These are phyloP conservation scores for Sarocladium kiliense DNA, from an alignment of 2,329 filamentous ascomycete species.

Conservation along the genomic window DNA sequence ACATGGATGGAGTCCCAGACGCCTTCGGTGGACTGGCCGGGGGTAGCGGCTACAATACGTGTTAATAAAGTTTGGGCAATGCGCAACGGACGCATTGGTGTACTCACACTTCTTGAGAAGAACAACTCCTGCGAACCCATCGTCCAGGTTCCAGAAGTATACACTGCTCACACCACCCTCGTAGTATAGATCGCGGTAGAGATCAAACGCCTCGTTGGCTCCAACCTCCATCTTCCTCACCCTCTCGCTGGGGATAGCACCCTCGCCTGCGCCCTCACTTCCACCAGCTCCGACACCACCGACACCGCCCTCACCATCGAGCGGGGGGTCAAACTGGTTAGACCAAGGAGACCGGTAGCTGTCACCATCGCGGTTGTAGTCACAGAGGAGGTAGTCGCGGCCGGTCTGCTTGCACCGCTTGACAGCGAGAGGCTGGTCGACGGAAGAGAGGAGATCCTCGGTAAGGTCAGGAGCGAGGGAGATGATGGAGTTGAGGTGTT, in stretches of 20 bases:
- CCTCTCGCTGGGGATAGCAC: slow-evolving; percentile 81
- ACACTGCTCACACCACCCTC: slow-evolving; percentile 94
- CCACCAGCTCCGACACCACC: slow-evolving; percentile 47
- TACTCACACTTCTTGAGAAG: slow-evolving; percentile 84
- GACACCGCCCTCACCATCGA: slow-evolving; percentile 48
- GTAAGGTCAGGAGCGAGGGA: slow-evolving; percentile 83
- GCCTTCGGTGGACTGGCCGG: slow-evolving; percentile 62
- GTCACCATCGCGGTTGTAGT: slow-evolving; percentile 99
- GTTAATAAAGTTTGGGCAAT: background rate
- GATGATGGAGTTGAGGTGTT: slow-evolving; percentile 86
- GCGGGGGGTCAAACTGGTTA: slow-evolving; percentile 93
- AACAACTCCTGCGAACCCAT: slow-evolving; percentile 95
- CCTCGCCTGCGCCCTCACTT: slow-evolving; percentile 64
- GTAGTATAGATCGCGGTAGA: slow-evolving; percentile 95
- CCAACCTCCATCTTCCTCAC: slow-evolving; percentile 90
- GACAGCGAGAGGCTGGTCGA: slow-evolving; percentile 89
- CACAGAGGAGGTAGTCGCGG: slow-evolving; percentile 95
- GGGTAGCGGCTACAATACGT: slow-evolving; percentile 52
- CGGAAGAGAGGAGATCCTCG: slow-evolving; percentile 95
- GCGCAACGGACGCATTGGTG: background rate
- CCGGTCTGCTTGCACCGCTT: slow-evolving; percentile 82
- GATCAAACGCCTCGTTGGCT: slow-evolving; percentile 93
- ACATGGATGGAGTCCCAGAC: slow-evolving; percentile 99
- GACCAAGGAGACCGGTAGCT: slow-evolving; percentile 98
- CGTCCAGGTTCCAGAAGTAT: slow-evolving; percentile 97